Base-by-base conservation (phyloP, 805 yeast genomes). In the Candida silvatica region DNA sequence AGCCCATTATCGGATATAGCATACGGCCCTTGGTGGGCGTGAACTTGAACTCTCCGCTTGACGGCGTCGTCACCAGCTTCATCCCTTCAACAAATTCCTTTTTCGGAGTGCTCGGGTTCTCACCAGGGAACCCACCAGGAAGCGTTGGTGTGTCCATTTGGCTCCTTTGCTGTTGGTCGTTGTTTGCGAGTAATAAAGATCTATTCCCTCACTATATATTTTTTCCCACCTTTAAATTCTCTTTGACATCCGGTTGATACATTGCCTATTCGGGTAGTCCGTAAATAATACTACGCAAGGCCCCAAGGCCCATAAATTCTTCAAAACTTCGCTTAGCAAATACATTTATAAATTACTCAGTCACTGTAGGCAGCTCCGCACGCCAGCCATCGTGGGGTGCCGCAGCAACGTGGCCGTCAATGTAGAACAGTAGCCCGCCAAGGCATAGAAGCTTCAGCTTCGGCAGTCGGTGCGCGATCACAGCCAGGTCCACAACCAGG, bases 1-100 rank as follows among this genome's bases (percentile, higher is more conserved):
- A 41, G 31, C 35, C 26, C 31, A 45, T 26, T 31, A 40, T 20
- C 5, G 59, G 60, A 27, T 55, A 52, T 8, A 54, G 32, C 23
- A 43, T 43, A 26, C 43, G 45, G 3, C 56, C 56, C 27, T 50
- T 41, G 3, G 58, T 48, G 2, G 59, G 59, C 1, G 59, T 55
- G 38, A 53, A 56, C 20, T 39, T 44, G 37, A 56, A 56, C 6
- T 48, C 38, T 20, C 42, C 29, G 2, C 53, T 48, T 9, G 55
- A 43, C 4, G 58, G 56, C 2, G 57, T 32, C 4, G 24, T 20
- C 7, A 32, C 17, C 23, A 20, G 24, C 6, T 32, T 26, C 15
- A 14, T 12, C 12, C 12, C 11, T 12, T 22, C 11, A 22, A 22
- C 32, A n/a, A 19, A 11, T 6, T 12, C 8, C 22, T 25, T 24